These are phyloP conservation scores for Entamoeba dispar DNA, from an alignment of 208 protist species.

Conservation along the genomic window DNA sequence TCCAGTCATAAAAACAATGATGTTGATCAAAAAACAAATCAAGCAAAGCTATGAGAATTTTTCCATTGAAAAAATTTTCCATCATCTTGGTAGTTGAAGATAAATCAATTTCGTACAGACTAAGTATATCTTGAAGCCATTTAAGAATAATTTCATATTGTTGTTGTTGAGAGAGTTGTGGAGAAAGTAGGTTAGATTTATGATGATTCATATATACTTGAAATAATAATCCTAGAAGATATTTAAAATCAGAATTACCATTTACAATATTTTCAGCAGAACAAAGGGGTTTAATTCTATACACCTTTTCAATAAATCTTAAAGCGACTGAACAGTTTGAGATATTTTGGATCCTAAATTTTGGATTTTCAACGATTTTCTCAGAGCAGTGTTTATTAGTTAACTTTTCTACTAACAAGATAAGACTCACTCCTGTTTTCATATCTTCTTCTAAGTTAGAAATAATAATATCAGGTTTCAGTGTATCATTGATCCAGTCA, in stretches of 20 bases:
- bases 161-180: background rate
- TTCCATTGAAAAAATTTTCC: background rate
- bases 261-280: background rate
- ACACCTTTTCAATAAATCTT: background rate
- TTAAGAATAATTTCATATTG: background rate
- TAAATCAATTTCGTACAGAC: background rate
- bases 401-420: background rate
- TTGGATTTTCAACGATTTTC: background rate
- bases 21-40: background rate
- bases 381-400: background rate
- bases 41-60: background rate
- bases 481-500: background rate
- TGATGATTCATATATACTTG: background rate
- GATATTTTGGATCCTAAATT: background rate
- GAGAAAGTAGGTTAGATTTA: background rate
- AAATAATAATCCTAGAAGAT: background rate
- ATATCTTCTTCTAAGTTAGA: background rate
- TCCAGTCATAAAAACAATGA: background rate
- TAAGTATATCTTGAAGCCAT: background rate
- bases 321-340: background rate
- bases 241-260: background rate
- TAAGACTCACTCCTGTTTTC: background rate
- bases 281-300: background rate
- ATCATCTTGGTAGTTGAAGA: background rate
- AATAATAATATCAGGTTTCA: background rate